These are phyloP conservation scores for Aspergillus sp. DNA, from an alignment of 2,329 filamentous ascomycete genomes.

Conservation along the genomic window DNA sequence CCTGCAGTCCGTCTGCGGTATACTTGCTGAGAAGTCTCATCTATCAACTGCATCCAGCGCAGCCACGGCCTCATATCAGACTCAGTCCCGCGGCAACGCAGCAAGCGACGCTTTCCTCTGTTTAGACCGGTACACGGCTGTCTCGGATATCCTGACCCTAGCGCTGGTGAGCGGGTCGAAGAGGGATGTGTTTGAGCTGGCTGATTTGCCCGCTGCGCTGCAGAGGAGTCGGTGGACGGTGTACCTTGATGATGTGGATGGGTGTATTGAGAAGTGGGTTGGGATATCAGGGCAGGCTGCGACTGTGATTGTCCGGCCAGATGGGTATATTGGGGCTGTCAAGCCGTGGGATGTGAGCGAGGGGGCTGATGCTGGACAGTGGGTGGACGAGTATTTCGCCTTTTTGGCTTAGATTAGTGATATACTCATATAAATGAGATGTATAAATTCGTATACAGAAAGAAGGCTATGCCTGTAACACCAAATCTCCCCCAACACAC, in stretches of 20 bases:
- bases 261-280: constrained; percentile 69
- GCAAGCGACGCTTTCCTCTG: constrained; percentile 66
- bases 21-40: constrained; percentile 30
- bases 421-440: no score
- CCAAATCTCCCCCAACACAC: no score
- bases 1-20: constrained; percentile 58
- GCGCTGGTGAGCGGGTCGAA: constrained; percentile 65
- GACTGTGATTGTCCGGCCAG: constrained; percentile 68
- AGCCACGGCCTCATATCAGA: constrained; percentile 55
- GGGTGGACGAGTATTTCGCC: constrained; percentile 53
- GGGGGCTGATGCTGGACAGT: constrained; percentile 38
- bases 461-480: no score
- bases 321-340: constrained; percentile 71
- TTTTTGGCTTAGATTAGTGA: background rate
- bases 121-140: constrained; percentile 66
- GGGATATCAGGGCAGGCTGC: constrained; percentile 61
- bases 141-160: constrained; percentile 70
- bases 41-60: background rate
- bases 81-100: constrained; percentile 57
- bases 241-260: constrained; percentile 66
- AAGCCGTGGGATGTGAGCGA: constrained; percentile 40
- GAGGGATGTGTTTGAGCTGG: constrained; percentile 64
- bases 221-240: constrained; percentile 69
- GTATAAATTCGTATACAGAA: no score
- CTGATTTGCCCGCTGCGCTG: constrained; percentile 61